A percentile compares a stretch with the other conserved stretches of the same genome.
Evolutionary conservation across 2,329 filamentous ascomycete species (phyloP).

Genomic region (Neonectria coccinea): DNA sequence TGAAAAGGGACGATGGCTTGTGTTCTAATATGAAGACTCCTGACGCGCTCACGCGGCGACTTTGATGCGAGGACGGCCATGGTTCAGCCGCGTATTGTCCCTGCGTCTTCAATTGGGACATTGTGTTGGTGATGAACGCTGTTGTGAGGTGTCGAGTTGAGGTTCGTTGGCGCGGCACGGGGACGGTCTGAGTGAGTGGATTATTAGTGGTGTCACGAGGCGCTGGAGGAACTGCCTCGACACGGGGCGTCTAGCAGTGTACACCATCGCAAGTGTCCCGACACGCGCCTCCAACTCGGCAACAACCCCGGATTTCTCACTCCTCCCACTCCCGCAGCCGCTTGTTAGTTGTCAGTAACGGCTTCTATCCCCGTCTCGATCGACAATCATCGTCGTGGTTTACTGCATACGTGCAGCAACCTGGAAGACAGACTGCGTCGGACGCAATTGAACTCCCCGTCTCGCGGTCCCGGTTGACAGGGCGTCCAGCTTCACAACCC

Average conservation of each 20-base stretch:
- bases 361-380: not conserved
- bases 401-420: not conserved
- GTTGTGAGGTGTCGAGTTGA: slow-evolving; percentile 1
- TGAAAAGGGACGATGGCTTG: slow-evolving; percentile 4
- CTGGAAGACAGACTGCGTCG: not conserved
- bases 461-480: slow-evolving; percentile 2
- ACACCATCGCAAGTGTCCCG: not conserved
- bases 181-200: slow-evolving; percentile 9
- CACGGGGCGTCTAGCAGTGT: not conserved
- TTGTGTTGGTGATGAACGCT: not conserved
- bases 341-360: not conserved
- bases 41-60: not conserved
- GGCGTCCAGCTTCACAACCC: not conserved
- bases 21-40: slow-evolving; percentile 18
- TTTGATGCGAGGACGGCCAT: slow-evolving; percentile 16
- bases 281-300: not conserved
- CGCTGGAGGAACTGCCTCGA: not conserved
- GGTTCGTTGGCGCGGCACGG: slow-evolving; percentile 18
- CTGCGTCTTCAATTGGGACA: slow-evolving; percentile 14
- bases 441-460: slow-evolving; percentile 8
- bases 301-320: not conserved
- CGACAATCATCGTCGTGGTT: not conserved
- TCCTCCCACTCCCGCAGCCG: not conserved
- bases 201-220: not conserved
- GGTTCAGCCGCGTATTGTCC: slow-evolving; percentile 2